Conservation (phyloP, 805 yeast genomes). For the Isabelozyma heimii region DNA sequence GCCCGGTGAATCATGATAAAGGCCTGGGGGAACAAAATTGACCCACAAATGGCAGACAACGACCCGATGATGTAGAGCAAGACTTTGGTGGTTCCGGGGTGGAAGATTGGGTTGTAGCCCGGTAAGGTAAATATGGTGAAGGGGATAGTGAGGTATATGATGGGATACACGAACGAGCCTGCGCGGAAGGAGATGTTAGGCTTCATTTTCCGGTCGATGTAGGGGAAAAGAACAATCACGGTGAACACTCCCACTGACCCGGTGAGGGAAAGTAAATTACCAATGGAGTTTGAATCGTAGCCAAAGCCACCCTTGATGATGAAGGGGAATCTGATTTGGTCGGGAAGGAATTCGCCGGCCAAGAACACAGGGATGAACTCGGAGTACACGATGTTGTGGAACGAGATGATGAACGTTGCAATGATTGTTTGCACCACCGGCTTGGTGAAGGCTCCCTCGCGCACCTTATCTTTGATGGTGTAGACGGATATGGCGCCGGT, state of each 20-base stretch:
- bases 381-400: slow-evolving; percentile 48
- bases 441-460: slow-evolving; percentile 18
- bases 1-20: slow-evolving; percentile 53
- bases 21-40: slow-evolving; percentile 53
- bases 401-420: slow-evolving; percentile 40
- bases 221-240: slow-evolving; percentile 51
- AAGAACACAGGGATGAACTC: slow-evolving; percentile 58
- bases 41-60: slow-evolving; percentile 32
- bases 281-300: slow-evolving; percentile 44
- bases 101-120: slow-evolving; percentile 12
- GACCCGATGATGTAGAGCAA: slow-evolving; percentile 7
- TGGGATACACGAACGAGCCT: slow-evolving; percentile 40
- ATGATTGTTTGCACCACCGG: slow-evolving; percentile 28
- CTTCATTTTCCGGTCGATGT: slow-evolving; percentile 46
- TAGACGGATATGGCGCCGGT: slow-evolving; percentile 3
- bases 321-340: slow-evolving; percentile 45
- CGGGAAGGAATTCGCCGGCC: slow-evolving; percentile 30
- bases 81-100: background rate
- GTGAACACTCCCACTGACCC: slow-evolving; percentile 55
- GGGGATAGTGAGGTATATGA: slow-evolving; percentile 48
- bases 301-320: slow-evolving; percentile 53
- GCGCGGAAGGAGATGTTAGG: slow-evolving; percentile 43
- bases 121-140: slow-evolving; percentile 43
- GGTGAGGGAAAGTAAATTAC: slow-evolving; percentile 47
- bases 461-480: slow-evolving; percentile 9